Base-by-base conservation (phyloP, 2,329 filamentous ascomycete genomes). In the Periconia digitata region DNA sequence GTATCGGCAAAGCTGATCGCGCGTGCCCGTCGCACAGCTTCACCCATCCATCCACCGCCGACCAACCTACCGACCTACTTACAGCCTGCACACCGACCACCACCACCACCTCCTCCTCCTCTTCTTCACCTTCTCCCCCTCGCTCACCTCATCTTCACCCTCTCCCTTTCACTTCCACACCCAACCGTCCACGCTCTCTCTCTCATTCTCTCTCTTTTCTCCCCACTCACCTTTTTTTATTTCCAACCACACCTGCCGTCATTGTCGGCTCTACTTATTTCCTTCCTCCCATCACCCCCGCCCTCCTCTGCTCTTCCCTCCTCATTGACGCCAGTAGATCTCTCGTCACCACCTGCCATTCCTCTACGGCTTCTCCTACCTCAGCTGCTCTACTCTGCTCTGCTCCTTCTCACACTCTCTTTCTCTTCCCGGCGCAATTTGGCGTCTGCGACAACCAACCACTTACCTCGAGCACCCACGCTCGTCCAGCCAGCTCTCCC, bases 91-190 rank as follows among this genome's bases (percentile, higher is more conserved):
- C n/a, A n/a, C n/a, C n/a, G n/a, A n/a, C 16, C 35, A 37, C 35
- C 35, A 37, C 5, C 17, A n/a, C 38, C 38, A 5, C 51, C 53
- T 56, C 50, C 56, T 62, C 58, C 51, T 40, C 60, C 55, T 51
- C 56, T 55, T 42, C 63, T 24, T 21, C 38, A 23, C 22, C 38
- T 40, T 44, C 40, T 45, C 44, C 64, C 56, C 62, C 67, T 56
- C n/a, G n/a, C n/a, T 56, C 63, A 62, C 59, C 60, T 68, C 67
- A 51, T 65, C 67, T 63, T 53, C 57, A 54, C 50, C 24, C 45
- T 46, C 49, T 38, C 51, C 34, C 15, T 23, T 47, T 39, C 47
- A 39, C 20, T 27, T 27, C 47, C 20, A 38, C 41, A 42, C 35
- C 40, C 40, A 61, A 52, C 60, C 66, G 55, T 52, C 62, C 62